These are phyloP conservation scores for Thielaviopsis musarum DNA, from an alignment of 2,329 filamentous ascomycete species.

Conservation along the genomic window DNA sequence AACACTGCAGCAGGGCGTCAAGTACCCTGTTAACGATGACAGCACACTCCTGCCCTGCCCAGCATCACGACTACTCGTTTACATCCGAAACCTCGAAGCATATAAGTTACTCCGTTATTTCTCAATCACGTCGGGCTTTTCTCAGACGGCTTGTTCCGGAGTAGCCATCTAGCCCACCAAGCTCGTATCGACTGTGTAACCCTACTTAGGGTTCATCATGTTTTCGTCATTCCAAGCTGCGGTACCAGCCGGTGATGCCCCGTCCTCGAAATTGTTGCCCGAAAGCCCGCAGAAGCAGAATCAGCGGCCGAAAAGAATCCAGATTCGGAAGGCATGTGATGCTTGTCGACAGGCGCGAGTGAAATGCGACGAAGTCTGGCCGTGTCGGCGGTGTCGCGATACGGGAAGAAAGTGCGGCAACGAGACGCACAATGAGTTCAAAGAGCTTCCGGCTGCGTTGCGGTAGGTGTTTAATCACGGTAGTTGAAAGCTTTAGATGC, in stretches of 20 bases:
- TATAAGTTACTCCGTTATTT: too few species aligned
- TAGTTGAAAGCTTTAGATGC: background rate
- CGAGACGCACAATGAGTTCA: slow-evolving; percentile 7
- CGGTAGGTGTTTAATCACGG: background rate
- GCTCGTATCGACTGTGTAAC: background rate
- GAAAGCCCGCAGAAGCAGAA: background rate
- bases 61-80: too few species aligned
- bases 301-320: slow-evolving; percentile 4
- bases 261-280: background rate
- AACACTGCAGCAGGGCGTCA: background rate
- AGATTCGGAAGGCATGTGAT: slow-evolving; percentile 9
- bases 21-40: background rate
- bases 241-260: background rate
- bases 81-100: too few species aligned
- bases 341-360: slow-evolving; percentile 6
- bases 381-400: slow-evolving; percentile 4
- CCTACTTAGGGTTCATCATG: slow-evolving; percentile 1
- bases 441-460: slow-evolving; percentile 1
- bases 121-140: too few species aligned
- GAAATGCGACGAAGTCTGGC: slow-evolving; percentile 5
- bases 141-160: too few species aligned
- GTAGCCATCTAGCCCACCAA: too few species aligned
- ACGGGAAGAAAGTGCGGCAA: slow-evolving; percentile 4
- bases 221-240: slow-evolving; percentile 1
- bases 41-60: too few species aligned